Base-by-base conservation (phyloP, 768 basidiomycete species). In the Nidula microcarpa region DNA sequence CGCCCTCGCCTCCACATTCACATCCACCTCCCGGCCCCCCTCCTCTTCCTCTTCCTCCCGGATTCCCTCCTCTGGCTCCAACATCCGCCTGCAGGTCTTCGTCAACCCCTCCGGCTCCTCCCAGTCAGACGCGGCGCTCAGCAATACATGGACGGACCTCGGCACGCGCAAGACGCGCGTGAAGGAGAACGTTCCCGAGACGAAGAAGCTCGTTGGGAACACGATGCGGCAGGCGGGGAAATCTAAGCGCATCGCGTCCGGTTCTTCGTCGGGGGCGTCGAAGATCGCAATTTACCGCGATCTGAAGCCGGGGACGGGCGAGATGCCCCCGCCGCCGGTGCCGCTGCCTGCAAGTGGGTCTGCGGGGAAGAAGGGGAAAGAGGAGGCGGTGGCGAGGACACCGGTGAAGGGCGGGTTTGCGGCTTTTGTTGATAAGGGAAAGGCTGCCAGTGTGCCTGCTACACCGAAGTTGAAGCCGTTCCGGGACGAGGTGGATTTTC, bases 131-230 rank as follows among this genome's bases (percentile, higher is more conserved):
- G 74, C 74, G 7, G 68, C 65, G n/a, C 59, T 68, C 47, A 57
- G 68, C 8, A 80, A 79, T 50, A 71, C 80, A 13, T 92, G 85
- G 79, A 78, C 81, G 33, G 89, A 91, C 54, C 65, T 92, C 1
- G 90, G 88, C 16, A 85, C 89, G 54, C 87, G 89, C 60, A 88
- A 87, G 65, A 78, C 84, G 4, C 79, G 90, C 50, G 74, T 89
- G 59, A 92, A 91, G 60, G 89, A 92, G 70, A 92, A 92, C 59
- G 71, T 84, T 1, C 82, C 80, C 6, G 87, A 87, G 65, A 79
- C 82, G 33, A 80, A 80, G 65, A 88, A 86, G 72, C 76, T 86
- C 49, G 78, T 66, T 2, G 89, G 88, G 9, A 78, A 86, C 52
- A 89, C 79, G 32, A 55, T 91, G 41, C 82, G 80, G 54, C 84